These are phyloP conservation scores for Xylariaceae sp. DNA, from an alignment of 2,329 filamentous ascomycete genomes.

Conservation along the genomic window DNA sequence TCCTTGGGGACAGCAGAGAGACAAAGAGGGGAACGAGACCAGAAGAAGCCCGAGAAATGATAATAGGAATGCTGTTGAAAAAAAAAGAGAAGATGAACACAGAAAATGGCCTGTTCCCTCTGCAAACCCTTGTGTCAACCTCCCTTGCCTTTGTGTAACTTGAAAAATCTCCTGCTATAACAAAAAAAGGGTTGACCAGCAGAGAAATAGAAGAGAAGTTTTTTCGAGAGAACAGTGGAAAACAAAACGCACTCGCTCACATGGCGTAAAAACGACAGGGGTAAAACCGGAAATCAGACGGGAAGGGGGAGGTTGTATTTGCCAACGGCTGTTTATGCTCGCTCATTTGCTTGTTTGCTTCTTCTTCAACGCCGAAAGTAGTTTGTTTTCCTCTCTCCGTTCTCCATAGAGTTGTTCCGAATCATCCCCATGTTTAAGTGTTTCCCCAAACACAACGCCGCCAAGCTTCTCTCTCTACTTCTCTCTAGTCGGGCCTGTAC, in stretches of 20 bases:
- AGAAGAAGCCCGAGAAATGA: slow-evolving; percentile 1
- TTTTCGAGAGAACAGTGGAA: background rate
- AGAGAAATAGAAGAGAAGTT: slow-evolving; percentile 17
- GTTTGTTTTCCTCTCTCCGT: slow-evolving; percentile 17
- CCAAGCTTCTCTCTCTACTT: background rate
- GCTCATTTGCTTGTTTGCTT: slow-evolving; percentile 23
- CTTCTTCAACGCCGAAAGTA: slow-evolving; percentile 19
- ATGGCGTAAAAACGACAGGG: slow-evolving; percentile 25
- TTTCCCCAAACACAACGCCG: background rate
- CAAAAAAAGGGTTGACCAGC: slow-evolving; percentile 7
- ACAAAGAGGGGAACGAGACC: slow-evolving; percentile 1
- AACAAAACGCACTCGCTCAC: slow-evolving; percentile 5
- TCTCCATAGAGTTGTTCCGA: slow-evolving; percentile 26
- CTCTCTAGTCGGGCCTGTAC: slow-evolving; percentile 45
- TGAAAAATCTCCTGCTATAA: slow-evolving; percentile 9
- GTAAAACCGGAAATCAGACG: slow-evolving; percentile 21
- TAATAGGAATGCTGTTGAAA: slow-evolving; percentile 5
- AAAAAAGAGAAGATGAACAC: no score
- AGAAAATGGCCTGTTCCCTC: background rate
- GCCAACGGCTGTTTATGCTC: no score
- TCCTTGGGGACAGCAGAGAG: slow-evolving; percentile 4
- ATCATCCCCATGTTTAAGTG: slow-evolving; percentile 7
- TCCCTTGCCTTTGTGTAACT: slow-evolving; percentile 17
- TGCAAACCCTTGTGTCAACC: background rate
- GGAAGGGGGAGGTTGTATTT: background rate